Conservation (phyloP, 2,329 filamentous ascomycete species). For the Malbranchea cinnamomea region DNA sequence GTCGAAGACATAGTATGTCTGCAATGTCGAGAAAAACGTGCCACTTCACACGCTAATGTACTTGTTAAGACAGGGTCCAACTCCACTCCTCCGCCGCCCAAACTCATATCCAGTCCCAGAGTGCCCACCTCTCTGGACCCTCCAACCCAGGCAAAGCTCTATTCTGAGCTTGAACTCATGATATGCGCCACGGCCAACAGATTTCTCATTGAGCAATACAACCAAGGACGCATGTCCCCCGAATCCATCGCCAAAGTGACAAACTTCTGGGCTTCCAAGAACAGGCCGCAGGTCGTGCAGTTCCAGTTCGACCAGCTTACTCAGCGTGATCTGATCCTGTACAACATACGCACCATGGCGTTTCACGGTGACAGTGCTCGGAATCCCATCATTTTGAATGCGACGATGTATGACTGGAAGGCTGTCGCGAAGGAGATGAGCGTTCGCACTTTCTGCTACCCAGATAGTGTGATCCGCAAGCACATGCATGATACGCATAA, state of each 20-base stretch:
- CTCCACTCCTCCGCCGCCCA: background rate
- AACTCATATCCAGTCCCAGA: no score
- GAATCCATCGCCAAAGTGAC: slow-evolving; percentile 26
- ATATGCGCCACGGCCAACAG: slow-evolving; percentile 30
- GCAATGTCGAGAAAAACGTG: background rate
- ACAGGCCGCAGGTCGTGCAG: slow-evolving; percentile 33
- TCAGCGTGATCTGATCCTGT: slow-evolving; percentile 33
- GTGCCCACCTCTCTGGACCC: slow-evolving; percentile 27
- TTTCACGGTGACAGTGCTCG: slow-evolving; percentile 31
- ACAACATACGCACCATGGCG: slow-evolving; percentile 30
- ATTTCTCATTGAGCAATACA: slow-evolving; percentile 30
- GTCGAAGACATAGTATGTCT: slow-evolving; percentile 22
- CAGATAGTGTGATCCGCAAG: slow-evolving; percentile 35
- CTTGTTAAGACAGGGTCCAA: background rate
- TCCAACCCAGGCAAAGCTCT: slow-evolving; percentile 27
- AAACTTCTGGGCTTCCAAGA: slow-evolving; percentile 30
- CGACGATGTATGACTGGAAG: slow-evolving; percentile 36
- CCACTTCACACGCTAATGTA: slow-evolving; percentile 2
- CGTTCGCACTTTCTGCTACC: slow-evolving; percentile 35
- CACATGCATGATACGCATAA: slow-evolving; percentile 34
- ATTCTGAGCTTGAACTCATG: slow-evolving; percentile 32
- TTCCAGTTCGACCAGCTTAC: slow-evolving; percentile 39
- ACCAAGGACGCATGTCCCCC: slow-evolving; percentile 22
- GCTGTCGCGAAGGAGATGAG: slow-evolving; percentile 32
- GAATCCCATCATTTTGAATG: slow-evolving; percentile 28